These are phyloP conservation scores for Porcisia hertigi DNA, from an alignment of 208 protist species.

Conservation along the genomic window DNA sequence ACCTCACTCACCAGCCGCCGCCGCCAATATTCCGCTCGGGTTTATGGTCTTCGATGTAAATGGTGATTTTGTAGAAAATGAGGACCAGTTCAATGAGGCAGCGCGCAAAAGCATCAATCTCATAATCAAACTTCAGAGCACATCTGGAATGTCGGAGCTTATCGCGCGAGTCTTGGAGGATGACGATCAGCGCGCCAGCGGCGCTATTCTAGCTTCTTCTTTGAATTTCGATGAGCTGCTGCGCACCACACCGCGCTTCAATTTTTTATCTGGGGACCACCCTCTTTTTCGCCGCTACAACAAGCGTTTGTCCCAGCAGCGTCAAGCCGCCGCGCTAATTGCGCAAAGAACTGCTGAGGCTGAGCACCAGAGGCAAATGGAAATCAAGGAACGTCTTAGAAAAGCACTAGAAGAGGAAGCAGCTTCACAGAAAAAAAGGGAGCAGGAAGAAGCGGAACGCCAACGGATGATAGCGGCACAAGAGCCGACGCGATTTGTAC, in stretches of 20 bases:
- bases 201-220: slow-evolving; percentile 11
- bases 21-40: slow-evolving; percentile 59
- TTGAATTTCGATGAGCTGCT: slow-evolving; percentile 72
- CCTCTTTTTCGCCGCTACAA: slow-evolving; percentile 78
- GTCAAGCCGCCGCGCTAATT: slow-evolving; percentile 63
- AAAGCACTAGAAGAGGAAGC: slow-evolving; percentile 46
- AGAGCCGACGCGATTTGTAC: slow-evolving; percentile 2
- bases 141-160: slow-evolving; percentile 65
- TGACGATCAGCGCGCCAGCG: slow-evolving; percentile 38
- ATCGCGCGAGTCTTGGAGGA: slow-evolving; percentile 66
- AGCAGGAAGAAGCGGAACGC: slow-evolving; percentile 22
- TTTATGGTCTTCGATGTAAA: slow-evolving; percentile 83
- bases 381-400: slow-evolving; percentile 53
- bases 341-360: slow-evolving; percentile 55
- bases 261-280: slow-evolving; percentile 74
- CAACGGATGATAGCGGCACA: slow-evolving; percentile 15
- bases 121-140: slow-evolving; percentile 72
- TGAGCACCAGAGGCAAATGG: slow-evolving; percentile 55
- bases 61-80: slow-evolving; percentile 67
- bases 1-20: slow-evolving; percentile 44
- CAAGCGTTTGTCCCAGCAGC: slow-evolving; percentile 50
- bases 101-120: slow-evolving; percentile 48
- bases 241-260: slow-evolving; percentile 77
- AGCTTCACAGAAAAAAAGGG: slow-evolving; percentile 27
- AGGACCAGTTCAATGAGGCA: slow-evolving; percentile 52